Conservation (phyloP, 805 yeast species). For the Torulaspora franciscae region DNA sequence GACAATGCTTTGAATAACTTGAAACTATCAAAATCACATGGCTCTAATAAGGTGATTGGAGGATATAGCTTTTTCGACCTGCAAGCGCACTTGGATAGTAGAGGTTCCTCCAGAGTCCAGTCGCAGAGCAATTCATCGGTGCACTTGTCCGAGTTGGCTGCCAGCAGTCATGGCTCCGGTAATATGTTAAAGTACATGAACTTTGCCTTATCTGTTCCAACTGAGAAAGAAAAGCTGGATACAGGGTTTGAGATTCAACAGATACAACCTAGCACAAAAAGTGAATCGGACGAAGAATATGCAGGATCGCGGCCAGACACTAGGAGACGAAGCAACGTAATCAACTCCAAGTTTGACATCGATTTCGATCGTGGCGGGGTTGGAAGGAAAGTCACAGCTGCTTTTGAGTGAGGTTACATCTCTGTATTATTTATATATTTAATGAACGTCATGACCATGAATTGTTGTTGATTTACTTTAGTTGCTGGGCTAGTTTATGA, state of each 20-base stretch:
- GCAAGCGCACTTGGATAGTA: conserved; percentile 27
- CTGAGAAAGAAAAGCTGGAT: conserved; percentile 27
- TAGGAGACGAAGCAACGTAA: conserved; percentile 22
- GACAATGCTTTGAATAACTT: conserved; percentile 33
- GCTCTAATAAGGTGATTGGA: conserved; percentile 12
- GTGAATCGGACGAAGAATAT: conserved; percentile 6
- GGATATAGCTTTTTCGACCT: conserved; percentile 29
- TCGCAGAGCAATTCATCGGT: conserved; percentile 19
- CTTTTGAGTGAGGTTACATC: conserved; percentile 5
- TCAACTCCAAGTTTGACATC: conserved; percentile 35
- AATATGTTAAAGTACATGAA: conserved; percentile 18
- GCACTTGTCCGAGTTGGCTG: conserved; percentile 18
- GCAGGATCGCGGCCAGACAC: conserved; percentile 16
- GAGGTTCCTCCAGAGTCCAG: conserved; percentile 19
- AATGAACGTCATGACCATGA: conserved; percentile 3
- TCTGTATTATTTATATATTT: conserved; percentile 1
- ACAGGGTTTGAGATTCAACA: conserved; percentile 31
- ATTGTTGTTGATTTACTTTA: not conserved
- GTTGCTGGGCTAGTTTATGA: conserved; percentile 24
- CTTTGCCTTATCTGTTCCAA: conserved; percentile 22
- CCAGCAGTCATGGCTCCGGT: conserved; percentile 1
- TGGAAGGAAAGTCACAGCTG: conserved; percentile 37
- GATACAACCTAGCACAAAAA: conserved; percentile 14
- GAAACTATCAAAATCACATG: not conserved
- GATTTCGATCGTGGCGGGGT: conserved; percentile 40